These are phyloP conservation scores for Clavaria fumosa DNA, from an alignment of 768 basidiomycete species.

Conservation along the genomic window DNA sequence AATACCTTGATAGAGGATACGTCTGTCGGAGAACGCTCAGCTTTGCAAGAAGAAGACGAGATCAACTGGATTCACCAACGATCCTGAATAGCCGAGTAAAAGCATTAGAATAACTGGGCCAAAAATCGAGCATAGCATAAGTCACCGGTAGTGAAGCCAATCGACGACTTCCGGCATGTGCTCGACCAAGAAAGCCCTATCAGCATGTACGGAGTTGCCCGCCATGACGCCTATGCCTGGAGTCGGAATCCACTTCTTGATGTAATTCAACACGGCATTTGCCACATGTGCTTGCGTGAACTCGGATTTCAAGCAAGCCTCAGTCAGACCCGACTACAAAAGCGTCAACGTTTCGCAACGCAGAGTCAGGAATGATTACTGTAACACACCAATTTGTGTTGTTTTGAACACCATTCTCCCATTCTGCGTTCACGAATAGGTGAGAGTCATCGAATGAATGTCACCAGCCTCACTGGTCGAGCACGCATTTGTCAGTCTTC, in stretches of 20 bases:
- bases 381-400: constrained; percentile 53
- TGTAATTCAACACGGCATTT: constrained; percentile 50
- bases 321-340: constrained; percentile 66
- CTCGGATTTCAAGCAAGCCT: constrained; percentile 61
- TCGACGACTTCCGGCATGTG: constrained; percentile 73
- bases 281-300: constrained; percentile 46
- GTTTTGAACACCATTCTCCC: constrained; percentile 75
- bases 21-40: constrained; percentile 31
- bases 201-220: constrained; percentile 77
- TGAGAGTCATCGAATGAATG: constrained; percentile 1
- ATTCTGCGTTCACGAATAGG: constrained; percentile 23
- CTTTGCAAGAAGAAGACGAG: not conserved
- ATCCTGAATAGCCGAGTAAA: constrained; percentile 34
- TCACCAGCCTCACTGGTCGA: constrained; percentile 44
- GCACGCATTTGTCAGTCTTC: constrained; percentile 43
- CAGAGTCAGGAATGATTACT: not conserved
- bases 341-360: constrained; percentile 1
- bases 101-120: not conserved
- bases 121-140: not conserved
- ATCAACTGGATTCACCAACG: constrained; percentile 36
- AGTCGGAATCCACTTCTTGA: constrained; percentile 73
- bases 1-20: constrained; percentile 71
- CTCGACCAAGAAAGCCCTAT: constrained; percentile 52
- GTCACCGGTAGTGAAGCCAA: constrained; percentile 68
- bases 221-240: constrained; percentile 54